A percentile compares a stretch with the other conserved stretches of the same genome.
Evolutionary conservation across 2,329 filamentous ascomycete species (phyloP).

Genomic region (Trichoderma citrinoviride): DNA sequence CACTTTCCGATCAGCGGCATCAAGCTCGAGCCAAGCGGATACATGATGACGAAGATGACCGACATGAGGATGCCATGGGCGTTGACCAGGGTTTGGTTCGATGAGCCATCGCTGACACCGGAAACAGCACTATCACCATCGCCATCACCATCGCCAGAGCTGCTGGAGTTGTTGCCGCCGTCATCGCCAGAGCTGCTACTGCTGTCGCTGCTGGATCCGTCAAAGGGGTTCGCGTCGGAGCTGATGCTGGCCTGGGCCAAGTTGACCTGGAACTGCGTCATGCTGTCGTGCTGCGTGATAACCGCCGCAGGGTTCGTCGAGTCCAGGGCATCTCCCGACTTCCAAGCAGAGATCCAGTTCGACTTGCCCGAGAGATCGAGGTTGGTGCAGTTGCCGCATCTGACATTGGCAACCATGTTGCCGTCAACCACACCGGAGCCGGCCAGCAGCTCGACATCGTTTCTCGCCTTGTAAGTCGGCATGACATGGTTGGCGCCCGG

Average conservation of each 20-base stretch:
- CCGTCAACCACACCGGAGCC: constrained; percentile 55
- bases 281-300: constrained; percentile 48
- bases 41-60: constrained; percentile 56
- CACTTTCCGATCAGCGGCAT: constrained; percentile 60
- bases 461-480: constrained; percentile 46
- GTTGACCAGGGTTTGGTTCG: constrained; percentile 34
- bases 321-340: constrained; percentile 44
- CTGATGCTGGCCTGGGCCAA: constrained; percentile 46
- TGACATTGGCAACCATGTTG: constrained; percentile 59
- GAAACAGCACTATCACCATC: constrained; percentile 13
- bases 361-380: constrained; percentile 44
- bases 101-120: constrained; percentile 23
- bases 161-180: constrained; percentile 2
- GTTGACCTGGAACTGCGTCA: constrained; percentile 47
- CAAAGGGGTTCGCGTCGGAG: constrained; percentile 54
- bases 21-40: constrained; percentile 58
- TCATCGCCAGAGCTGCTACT: constrained; percentile 20
- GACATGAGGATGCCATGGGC: constrained; percentile 61
- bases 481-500: constrained; percentile 45
- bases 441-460: constrained; percentile 51
- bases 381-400: constrained; percentile 51
- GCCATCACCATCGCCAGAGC: neutral
- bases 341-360: constrained; percentile 57
- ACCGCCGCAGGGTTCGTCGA: constrained; percentile 39
- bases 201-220: constrained; percentile 25